phyloP scores from a whole-genome alignment of 176 grass and related monocot species.

The Zizania latifolia region DNA sequence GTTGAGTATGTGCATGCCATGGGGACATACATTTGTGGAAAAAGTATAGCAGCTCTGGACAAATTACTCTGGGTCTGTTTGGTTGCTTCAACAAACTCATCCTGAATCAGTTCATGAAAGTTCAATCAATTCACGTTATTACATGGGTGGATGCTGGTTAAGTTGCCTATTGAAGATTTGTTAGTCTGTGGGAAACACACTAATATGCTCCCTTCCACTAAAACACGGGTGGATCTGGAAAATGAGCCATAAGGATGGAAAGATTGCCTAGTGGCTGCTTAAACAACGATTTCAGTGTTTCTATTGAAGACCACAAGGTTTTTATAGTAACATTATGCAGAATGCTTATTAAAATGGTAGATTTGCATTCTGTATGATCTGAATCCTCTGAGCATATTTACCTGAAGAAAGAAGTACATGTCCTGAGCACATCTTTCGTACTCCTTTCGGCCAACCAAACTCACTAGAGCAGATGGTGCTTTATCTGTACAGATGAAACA shows the following conservation, averaged over 20 bases:
- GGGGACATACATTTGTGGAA: background rate
- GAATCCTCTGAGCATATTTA: constrained; percentile 26
- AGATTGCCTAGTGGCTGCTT: background rate
- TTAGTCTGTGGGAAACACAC: background rate
- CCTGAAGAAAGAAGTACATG: constrained; percentile 98
- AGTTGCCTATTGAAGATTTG: background rate
- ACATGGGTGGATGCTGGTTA: background rate
- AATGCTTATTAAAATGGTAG: background rate
- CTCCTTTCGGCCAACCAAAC: constrained; percentile 89
- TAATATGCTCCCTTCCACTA: background rate
- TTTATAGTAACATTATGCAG: background rate
- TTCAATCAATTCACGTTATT: background rate
- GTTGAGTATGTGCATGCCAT: background rate
- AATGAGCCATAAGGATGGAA: background rate
- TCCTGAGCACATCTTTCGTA: constrained; percentile 90
- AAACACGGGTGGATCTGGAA: background rate
- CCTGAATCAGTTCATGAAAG: background rate
- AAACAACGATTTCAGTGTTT: background rate
- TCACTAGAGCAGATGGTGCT: constrained; percentile 74
- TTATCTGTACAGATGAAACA: constrained; percentile 49
- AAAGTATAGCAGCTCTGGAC: background rate
- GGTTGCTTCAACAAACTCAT: background rate
- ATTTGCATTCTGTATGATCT: background rate
- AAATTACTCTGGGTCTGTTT: background rate
- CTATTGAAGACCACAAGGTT: background rate